phyloP scores from a whole-genome alignment of 73 alveolate genomes.

The Paramecium biaurelia region DNA sequence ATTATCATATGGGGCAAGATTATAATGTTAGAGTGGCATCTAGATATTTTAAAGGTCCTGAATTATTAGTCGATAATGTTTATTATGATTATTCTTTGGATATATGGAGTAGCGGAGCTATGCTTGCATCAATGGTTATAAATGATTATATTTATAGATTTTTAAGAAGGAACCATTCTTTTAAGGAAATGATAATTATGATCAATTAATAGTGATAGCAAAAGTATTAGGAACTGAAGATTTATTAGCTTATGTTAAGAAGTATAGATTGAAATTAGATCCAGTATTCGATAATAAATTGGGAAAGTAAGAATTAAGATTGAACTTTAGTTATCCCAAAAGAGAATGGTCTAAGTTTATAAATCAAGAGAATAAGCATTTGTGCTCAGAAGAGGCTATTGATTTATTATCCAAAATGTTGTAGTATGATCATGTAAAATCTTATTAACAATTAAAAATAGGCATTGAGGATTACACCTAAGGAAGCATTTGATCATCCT shows the following conservation, averaged over 20 bases:
- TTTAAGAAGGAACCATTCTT: constrained; percentile 97
- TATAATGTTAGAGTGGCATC: constrained; percentile 97
- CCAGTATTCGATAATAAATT: constrained; percentile 68
- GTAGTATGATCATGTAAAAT: constrained; percentile 87
- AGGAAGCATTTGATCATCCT: constrained; percentile 95
- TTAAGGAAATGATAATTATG: constrained; percentile 97
- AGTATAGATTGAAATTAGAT: constrained; percentile 68
- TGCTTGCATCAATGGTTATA: constrained; percentile 86
- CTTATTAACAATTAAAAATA: background rate
- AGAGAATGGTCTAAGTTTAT: constrained; percentile 72
- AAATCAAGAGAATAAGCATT: constrained; percentile 83
- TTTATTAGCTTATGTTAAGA: constrained; percentile 61
- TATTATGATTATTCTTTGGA: constrained; percentile 88
- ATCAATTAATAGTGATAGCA: constrained; percentile 94
- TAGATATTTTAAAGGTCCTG: constrained; percentile 97
- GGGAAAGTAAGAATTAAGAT: background rate
- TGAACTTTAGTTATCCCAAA: constrained; percentile 36
- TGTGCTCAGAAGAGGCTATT: constrained; percentile 89
- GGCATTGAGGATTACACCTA: constrained; percentile 84
- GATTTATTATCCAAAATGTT: constrained; percentile 95
- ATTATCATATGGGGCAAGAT: constrained; percentile 90
- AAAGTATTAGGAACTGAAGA: constrained; percentile 94
- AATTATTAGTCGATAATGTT: constrained; percentile 85
- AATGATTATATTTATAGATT: constrained; percentile 39
- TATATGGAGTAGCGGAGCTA: constrained; percentile 93